Conservation (phyloP, 345 rosid genomes). For the Eucalyptus camaldulensis region DNA sequence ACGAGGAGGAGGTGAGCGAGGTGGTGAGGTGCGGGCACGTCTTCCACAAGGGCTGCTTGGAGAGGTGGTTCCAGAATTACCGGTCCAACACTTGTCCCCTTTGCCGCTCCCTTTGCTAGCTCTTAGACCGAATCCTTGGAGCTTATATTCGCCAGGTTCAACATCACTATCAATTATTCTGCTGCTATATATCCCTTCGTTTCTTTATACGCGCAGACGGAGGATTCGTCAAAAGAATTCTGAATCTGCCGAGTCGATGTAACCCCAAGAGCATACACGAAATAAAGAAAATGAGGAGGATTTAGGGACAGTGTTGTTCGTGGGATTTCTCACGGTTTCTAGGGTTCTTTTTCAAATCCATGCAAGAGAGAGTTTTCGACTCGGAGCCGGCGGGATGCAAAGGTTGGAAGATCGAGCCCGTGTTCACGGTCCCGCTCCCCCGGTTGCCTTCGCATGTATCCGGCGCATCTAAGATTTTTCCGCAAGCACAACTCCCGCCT, state of each 20-base stretch:
- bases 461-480: background rate
- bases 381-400: background rate
- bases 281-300: background rate
- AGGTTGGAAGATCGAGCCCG: background rate
- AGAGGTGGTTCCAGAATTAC: constrained; percentile 54
- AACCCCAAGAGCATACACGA: background rate
- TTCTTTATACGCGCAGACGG: background rate
- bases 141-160: background rate
- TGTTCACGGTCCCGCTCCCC: background rate
- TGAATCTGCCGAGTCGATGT: background rate
- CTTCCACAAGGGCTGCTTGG: constrained; percentile 66
- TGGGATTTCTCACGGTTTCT: background rate
- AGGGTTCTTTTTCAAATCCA: background rate
- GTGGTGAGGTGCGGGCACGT: constrained; percentile 62
- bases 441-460: background rate
- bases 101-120: constrained; percentile 50
- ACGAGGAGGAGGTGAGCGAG: constrained; percentile 75
- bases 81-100: constrained; percentile 48
- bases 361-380: background rate
- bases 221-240: background rate
- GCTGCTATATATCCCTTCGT: background rate
- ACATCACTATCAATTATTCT: background rate
- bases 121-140: background rate
- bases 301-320: background rate
- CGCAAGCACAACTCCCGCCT: background rate